Base-by-base conservation (phyloP, 2,329 filamentous ascomycete genomes). In the Paecilomyces variotii region DNA sequence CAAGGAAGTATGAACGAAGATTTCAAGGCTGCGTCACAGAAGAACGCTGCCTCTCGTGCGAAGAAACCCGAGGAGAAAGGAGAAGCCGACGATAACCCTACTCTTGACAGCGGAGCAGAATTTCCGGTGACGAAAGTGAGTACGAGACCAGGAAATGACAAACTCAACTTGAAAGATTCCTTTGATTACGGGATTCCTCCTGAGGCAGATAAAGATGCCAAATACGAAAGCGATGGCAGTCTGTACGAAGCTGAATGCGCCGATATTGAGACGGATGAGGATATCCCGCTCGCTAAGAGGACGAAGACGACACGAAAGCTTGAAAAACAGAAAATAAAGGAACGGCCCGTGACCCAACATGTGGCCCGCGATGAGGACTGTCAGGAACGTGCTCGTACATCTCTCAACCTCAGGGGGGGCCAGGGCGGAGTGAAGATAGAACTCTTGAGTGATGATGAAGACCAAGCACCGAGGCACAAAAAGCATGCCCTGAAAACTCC, bases 231-330 rank as follows among this genome's bases (percentile, higher is more conserved):
- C 26, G 32, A 24, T 14, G 57, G 57, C 34, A 49, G 56, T 45
- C 24, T 30, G 12, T 55, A 57, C 19, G 59, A 57, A 32, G 53
- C 53, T 26, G 35, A 55, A n/a, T 27, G 28, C 11, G 53, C 50
- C n/a, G 34, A 50, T 28, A 56, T 59, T 26, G 50, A 60, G 34
- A 54, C 56, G 24, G 62, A 62, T 30, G 64, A 66, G 2, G 62
- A 66, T 56, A 52, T 61, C 4, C 63, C 64, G 14, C 54, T 64
- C n/a, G 55, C 57, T 3, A 57, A 64, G 54, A 62, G 54, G 35
- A 39, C n/a, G 28, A 56, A 39, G 54, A 39, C 39, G 6, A 45
- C 30, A n/a, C n/a, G n/a, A 39, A 19, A 24, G 12, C 49, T 51
- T 53, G 14, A 19, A 27, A n/a, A 24, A 25, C 12, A 14, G 5